phyloP scores from a whole-genome alignment of 805 yeast species.

The Sugiyamaella lignohabitans region DNA sequence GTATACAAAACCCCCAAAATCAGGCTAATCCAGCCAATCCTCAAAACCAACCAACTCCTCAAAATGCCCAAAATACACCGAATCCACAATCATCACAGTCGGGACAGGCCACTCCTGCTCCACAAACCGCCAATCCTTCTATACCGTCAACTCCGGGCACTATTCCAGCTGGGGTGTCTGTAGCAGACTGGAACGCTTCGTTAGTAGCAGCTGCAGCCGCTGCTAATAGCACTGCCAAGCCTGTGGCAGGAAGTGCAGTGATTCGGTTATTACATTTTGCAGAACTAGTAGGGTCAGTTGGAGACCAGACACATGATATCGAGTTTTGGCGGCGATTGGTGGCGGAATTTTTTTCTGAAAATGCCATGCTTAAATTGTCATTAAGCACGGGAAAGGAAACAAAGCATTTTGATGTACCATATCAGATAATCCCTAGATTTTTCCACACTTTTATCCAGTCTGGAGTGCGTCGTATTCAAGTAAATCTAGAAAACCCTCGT shows the following conservation, averaged over 20 bases:
- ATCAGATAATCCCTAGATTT: constrained; percentile 58
- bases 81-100: no score
- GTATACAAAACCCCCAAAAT: neutral
- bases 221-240: neutral
- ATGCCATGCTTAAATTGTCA: constrained; percentile 40
- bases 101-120: no score
- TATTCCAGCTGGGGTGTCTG: neutral
- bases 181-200: neutral
- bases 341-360: constrained; percentile 47
- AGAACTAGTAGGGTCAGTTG: constrained; percentile 40
- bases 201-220: neutral
- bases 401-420: constrained; percentile 57
- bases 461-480: constrained; percentile 47
- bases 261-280: constrained; percentile 45
- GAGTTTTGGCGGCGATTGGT: constrained; percentile 46
- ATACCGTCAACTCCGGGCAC: neutral
- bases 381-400: constrained; percentile 40
- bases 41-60: neutral
- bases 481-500: constrained; percentile 39
- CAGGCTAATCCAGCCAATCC: neutral
- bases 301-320: constrained; percentile 39
- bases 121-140: neutral
- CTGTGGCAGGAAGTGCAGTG: constrained; percentile 38
- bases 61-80: neutral
- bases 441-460: constrained; percentile 46